Conservation (phyloP, 2,329 filamentous ascomycete species). For the Balansia obtecta region DNA sequence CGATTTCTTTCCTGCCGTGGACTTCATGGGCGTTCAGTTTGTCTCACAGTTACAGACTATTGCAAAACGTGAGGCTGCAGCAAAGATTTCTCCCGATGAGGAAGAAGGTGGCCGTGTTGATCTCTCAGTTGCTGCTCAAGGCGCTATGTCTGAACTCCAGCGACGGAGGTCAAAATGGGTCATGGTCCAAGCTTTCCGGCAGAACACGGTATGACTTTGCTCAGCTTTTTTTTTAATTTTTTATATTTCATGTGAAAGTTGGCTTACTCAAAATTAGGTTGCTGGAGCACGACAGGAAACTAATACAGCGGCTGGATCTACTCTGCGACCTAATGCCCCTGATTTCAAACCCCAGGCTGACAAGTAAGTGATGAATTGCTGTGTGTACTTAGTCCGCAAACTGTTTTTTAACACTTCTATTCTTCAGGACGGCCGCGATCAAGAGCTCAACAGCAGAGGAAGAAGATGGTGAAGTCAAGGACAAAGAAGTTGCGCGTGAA, state of each 20-base stretch:
- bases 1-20: conserved; percentile 75
- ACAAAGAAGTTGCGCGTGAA: conserved; percentile 23
- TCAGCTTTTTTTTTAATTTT: too few relatives aligned
- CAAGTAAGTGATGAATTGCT: conserved; percentile 20
- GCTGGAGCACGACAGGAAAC: conserved; percentile 16
- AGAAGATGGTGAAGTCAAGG: conserved; percentile 64
- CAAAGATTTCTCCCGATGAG: conserved; percentile 33
- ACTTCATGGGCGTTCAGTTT: conserved; percentile 69
- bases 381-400: neutral
- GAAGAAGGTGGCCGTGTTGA: conserved; percentile 55
- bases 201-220: conserved; percentile 39
- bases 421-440: conserved; percentile 9
- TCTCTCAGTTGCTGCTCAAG: conserved; percentile 60
- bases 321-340: conserved; percentile 44
- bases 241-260: too few relatives aligned
- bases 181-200: conserved; percentile 60
- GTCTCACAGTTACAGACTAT: conserved; percentile 54
- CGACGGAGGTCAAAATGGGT: conserved; percentile 57
- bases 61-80: conserved; percentile 43
- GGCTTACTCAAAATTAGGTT: conserved; percentile 12
- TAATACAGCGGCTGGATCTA: conserved; percentile 21
- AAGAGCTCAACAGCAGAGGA: conserved; percentile 31
- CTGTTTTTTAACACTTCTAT: conserved; percentile 9
- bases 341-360: conserved; percentile 48
- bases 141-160: conserved; percentile 57